Evolutionary conservation across 2,329 filamentous ascomycete genomes (phyloP), one percentile per base, ranked within the genome.

Genomic region (Colletotrichum liriopes): DNA sequence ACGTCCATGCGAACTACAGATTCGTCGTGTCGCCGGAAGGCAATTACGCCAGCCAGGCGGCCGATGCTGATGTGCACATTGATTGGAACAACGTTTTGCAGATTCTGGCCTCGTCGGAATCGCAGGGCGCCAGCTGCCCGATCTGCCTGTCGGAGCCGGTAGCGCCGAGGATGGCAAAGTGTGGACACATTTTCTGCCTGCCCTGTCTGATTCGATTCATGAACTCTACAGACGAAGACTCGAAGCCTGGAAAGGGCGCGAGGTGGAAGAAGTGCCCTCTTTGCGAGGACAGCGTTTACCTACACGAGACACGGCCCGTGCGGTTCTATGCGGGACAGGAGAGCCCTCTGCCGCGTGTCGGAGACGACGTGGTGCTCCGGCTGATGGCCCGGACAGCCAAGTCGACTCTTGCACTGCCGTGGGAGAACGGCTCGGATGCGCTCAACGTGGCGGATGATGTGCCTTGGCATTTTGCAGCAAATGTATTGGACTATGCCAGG

Each of bases 181-280:
- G 96, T 78, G 96, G 96, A 1, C 96, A 99, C 80, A 98, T 99
- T 16, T 98, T 98, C 81, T 99, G 96, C 80, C 85, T 98, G 43
- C 92, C 96, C 7, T 99, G 96, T 80, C 84, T 98, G 73, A 94
- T 98, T 74, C 93, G 96, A 61, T 99, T 97, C 81, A 98, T 99
- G 94, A 94, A 97, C 77, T 93, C 95, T 16, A 90, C 92, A 3
- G 92, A 93, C 68, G 92, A 93, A n/a, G 92, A 93, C 43, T 83
- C 84, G 11, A 88, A 87, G 70, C 85, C 89, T 12, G 91, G 92
- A 74, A 95, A 92, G 83, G 92, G 90, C 77, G 86, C 93, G 39
- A 88, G 93, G 66, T 98, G 94, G 90, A 97, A 97, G 84, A 98
- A 97, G 80, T 99, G 96, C 77, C 96, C 96, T 0, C 95, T 99